Conservation (phyloP, 148 eudicot genomes). For the Vaccinium corymbosum region DNA sequence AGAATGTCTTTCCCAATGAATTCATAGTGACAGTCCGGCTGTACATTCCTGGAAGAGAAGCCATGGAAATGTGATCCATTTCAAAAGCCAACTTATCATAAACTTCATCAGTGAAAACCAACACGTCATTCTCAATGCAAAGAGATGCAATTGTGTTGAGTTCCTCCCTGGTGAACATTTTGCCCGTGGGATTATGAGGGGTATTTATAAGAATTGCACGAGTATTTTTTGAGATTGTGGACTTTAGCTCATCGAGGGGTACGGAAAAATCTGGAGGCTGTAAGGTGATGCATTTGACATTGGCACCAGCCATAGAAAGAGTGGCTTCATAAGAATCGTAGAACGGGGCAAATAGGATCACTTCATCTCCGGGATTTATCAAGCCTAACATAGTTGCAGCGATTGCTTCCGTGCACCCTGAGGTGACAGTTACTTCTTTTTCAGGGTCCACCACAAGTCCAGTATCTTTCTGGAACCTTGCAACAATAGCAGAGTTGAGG, state of each 20-base stretch:
- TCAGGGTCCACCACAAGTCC: conserved; percentile 84
- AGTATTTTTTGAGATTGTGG: conserved; percentile 60
- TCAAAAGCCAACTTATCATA: conserved; percentile 92
- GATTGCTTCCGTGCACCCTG: conserved; percentile 99
- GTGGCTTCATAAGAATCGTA: conserved; percentile 97
- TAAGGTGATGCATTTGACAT: conserved; percentile 66
- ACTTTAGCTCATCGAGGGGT: conserved; percentile 77
- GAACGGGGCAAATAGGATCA: conserved; percentile 90
- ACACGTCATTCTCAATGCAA: conserved; percentile 81
- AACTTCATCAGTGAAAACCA: conserved; percentile 89
- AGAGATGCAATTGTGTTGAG: conserved; percentile 73
- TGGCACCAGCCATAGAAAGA: conserved; percentile 97
- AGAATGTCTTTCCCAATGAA: conserved; percentile 93
- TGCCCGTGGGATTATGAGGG: conserved; percentile 97
- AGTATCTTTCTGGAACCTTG: conserved; percentile 76
- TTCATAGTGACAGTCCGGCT: conserved; percentile 88
- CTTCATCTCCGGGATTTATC: conserved; percentile 94
- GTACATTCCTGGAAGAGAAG: conserved; percentile 95
- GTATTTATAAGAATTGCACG: conserved; percentile 88
- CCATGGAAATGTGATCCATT: conserved; percentile 94
- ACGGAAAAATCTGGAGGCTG: conserved; percentile 75
- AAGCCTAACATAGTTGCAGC: conserved; percentile 93
- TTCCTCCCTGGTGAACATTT: conserved; percentile 85
- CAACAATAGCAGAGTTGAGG: conserved; percentile 78
- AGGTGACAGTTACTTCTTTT: conserved; percentile 93